Evolutionary conservation across 495 filamentous ascomycete species (phyloP).

Genomic region (Neurospora sp.): DNA sequence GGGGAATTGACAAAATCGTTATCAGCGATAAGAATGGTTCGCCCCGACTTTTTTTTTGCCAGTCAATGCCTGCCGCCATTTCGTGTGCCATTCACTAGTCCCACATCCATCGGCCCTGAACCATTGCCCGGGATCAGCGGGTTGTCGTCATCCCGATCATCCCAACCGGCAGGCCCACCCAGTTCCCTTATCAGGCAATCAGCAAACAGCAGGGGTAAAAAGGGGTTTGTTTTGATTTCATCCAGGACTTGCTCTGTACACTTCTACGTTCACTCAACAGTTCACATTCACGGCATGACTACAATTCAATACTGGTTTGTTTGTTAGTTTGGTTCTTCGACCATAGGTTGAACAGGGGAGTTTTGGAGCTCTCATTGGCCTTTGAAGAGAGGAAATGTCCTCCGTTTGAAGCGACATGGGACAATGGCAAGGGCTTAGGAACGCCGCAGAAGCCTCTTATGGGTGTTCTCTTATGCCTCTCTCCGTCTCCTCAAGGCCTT

Average conservation of each 20-base stretch:
- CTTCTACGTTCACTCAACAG: not conserved
- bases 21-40: slow-evolving; percentile 1
- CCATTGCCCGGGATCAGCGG: not conserved
- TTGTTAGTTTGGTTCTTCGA: no score
- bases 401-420: no score
- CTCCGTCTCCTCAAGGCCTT: no score
- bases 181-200: not conserved
- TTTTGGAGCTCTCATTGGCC: no score
- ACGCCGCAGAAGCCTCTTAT: no score
- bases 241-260: not conserved
- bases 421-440: no score
- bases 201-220: not conserved
- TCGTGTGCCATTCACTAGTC: not conserved
- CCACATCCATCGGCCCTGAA: not conserved
- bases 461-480: no score
- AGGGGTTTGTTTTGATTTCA: not conserved
- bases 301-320: no score
- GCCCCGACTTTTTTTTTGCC: not conserved
- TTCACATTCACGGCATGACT: not conserved
- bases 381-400: no score
- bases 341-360: no score
- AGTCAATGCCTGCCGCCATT: not conserved
- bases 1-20: not conserved
- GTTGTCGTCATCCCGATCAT: not conserved
- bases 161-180: not conserved